These are phyloP conservation scores for Coemansia sp. DNA, from an alignment of 192 early-diverging fungal genomes.

Conservation along the genomic window DNA sequence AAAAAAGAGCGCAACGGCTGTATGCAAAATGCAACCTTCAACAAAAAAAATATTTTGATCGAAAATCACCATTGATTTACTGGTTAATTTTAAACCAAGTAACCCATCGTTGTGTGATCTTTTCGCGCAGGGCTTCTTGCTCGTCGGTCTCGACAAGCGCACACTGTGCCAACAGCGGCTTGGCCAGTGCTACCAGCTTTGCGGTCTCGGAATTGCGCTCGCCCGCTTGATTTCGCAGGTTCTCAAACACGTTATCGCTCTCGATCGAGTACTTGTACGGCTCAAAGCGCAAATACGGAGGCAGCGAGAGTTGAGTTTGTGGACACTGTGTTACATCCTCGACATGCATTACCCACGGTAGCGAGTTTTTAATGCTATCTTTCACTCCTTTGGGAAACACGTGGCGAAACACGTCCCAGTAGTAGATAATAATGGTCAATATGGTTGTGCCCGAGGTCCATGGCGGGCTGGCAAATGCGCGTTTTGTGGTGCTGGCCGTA, in stretches of 20 bases:
- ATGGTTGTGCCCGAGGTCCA: slow-evolving; percentile 39
- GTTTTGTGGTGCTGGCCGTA: not conserved
- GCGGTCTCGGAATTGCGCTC: slow-evolving; percentile 22
- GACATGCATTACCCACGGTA: slow-evolving; percentile 49
- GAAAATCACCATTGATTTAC: not conserved
- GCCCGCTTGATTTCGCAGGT: slow-evolving; percentile 7
- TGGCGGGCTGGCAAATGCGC: slow-evolving; percentile 23
- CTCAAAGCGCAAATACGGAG: slow-evolving; percentile 16
- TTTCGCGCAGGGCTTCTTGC: slow-evolving; percentile 19
- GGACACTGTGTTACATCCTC: slow-evolving; percentile 24
- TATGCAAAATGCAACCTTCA: not conserved
- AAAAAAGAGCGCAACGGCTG: not conserved
- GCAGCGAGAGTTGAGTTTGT: slow-evolving; percentile 17
- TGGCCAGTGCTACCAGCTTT: slow-evolving; percentile 22
- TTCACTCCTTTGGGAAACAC: slow-evolving; percentile 15
- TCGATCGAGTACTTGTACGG: slow-evolving; percentile 18
- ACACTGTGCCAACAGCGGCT: slow-evolving; percentile 33
- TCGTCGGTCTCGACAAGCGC: slow-evolving; percentile 21
- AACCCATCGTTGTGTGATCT: slow-evolving; percentile 19
- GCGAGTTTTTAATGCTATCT: slow-evolving; percentile 3
- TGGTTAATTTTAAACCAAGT: slow-evolving; percentile 21
- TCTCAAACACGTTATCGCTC: slow-evolving; percentile 9
- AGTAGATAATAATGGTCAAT: slow-evolving; percentile 28
- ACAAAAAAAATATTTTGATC: not conserved
- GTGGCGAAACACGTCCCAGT: slow-evolving; percentile 22